Base-by-base conservation (phyloP, 257 asterid species). In the Solanum lycopersicoides region DNA sequence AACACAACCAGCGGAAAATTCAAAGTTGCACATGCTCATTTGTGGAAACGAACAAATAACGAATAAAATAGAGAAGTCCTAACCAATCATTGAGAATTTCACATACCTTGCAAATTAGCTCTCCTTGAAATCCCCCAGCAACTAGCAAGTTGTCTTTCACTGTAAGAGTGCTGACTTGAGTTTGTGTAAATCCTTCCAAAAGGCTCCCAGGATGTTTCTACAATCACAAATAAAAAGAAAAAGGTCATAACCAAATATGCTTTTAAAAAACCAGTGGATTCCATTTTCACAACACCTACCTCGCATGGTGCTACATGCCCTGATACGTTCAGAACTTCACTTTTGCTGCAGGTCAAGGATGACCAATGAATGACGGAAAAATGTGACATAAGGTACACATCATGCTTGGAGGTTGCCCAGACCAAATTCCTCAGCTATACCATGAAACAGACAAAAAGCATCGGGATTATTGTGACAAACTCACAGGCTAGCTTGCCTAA, bases 121-220 rank as follows among this genome's bases (percentile, higher is more conserved):
- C 98, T 87, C 99, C 99, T 88, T 94, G 99, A 93, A 95, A 96
- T 73, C 99, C 99, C 89, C 99, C 99, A 34, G 98, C 99, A 87
- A 96, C 98, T 80, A 96, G 92, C 89, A 95, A 92, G 50, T 94
- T 96, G 89, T 95, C 98, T 90, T 92, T 95, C 87, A 95, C 98
- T 9, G 98, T 98, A 76, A 96, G 91, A 37, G 99, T 95, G 93
- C 98, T 95, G 90, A 96, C 94, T 91, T 96, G 98, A 84, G 98
- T 96, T 92, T 95, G 98, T 6, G 94, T 91, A 91, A 96, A 96
- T 88, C 99, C 99, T 93, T 94, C 99, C 88, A 94, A 91, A 83
- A 96, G 91, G 92, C 95, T 96, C 86, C 98, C 98, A 87, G 99
- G 99, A 89, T 96, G 99, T 91, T 94, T 94, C 99, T 96, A 88